These are phyloP conservation scores for Solanum corneliomulleri DNA, from an alignment of 257 asterid species.

Conservation along the genomic window DNA sequence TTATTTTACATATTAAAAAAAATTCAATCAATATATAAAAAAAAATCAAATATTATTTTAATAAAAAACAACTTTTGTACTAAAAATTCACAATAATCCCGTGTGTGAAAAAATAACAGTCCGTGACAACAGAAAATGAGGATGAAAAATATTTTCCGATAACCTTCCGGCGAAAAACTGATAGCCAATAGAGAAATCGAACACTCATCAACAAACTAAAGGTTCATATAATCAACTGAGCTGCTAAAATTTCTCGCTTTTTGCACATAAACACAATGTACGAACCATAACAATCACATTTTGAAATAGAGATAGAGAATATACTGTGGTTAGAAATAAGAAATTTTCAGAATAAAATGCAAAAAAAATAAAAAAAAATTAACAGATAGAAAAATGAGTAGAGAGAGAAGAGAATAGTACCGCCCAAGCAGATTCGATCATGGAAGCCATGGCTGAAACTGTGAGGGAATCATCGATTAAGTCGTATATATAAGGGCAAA, in stretches of 20 bases:
- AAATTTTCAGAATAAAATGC: not conserved
- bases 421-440: constrained; percentile 44
- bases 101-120: not conserved
- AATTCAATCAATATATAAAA: too few species aligned
- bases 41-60: too few species aligned
- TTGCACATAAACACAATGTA: not conserved
- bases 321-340: not conserved
- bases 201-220: not conserved
- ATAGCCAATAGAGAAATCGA: not conserved
- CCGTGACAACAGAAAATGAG: not conserved
- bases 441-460: constrained; percentile 16
- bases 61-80: too few species aligned
- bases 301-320: not conserved
- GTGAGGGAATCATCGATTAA: not conserved
- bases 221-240: not conserved
- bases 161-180: not conserved
- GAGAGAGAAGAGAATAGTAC: not conserved
- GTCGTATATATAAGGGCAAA: not conserved
- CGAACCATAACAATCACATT: not conserved
- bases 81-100: not conserved
- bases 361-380: not conserved
- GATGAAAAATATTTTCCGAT: not conserved
- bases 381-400: not conserved
- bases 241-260: too few species aligned
- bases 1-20: too few species aligned